A percentile compares a stretch with the other conserved stretches of the same genome.
Conservation (phyloP, 805 yeast genomes). For the Candida hungchunana region DNA sequence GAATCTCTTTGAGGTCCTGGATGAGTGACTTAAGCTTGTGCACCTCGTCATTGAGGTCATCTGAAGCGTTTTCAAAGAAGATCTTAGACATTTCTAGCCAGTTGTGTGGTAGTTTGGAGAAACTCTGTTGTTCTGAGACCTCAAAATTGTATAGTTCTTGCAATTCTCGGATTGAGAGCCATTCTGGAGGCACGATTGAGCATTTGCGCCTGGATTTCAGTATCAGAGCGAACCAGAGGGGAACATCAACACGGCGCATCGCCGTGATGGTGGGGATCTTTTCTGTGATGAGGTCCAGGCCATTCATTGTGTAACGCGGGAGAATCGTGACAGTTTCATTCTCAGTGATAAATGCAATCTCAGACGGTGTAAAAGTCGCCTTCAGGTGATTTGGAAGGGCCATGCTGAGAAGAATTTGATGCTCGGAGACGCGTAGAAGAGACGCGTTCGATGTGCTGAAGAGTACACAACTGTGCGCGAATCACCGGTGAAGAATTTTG, state of each 20-base stretch:
- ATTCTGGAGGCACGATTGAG: conserved; percentile 77
- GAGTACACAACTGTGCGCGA: too few relatives aligned
- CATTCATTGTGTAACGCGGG: conserved; percentile 71
- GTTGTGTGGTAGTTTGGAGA: conserved; percentile 74
- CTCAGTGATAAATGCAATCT: conserved; percentile 81
- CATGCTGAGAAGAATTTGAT: too few relatives aligned
- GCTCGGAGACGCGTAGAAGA: too few relatives aligned
- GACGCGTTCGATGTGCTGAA: background rate
- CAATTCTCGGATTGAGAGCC: conserved; percentile 62
- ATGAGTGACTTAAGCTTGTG: conserved; percentile 65
- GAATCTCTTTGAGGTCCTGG: conserved; percentile 80
- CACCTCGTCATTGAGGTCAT: conserved; percentile 72
- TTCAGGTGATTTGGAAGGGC: conserved; percentile 54
- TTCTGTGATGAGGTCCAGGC: conserved; percentile 58
- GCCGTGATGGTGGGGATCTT: conserved; percentile 61
- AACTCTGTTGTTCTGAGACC: conserved; percentile 47
- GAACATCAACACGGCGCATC: conserved; percentile 64
- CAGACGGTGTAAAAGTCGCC: conserved; percentile 65
- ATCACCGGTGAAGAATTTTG: too few relatives aligned
- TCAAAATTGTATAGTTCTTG: conserved; percentile 65
- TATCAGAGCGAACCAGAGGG: conserved; percentile 84
- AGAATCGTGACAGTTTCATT: conserved; percentile 67
- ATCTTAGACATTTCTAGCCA: conserved; percentile 84
- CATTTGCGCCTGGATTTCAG: conserved; percentile 84
- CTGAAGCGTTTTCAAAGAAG: conserved; percentile 62